Base-by-base conservation (phyloP, 2,329 filamentous ascomycete genomes). In the Domatiomyces globalis region DNA sequence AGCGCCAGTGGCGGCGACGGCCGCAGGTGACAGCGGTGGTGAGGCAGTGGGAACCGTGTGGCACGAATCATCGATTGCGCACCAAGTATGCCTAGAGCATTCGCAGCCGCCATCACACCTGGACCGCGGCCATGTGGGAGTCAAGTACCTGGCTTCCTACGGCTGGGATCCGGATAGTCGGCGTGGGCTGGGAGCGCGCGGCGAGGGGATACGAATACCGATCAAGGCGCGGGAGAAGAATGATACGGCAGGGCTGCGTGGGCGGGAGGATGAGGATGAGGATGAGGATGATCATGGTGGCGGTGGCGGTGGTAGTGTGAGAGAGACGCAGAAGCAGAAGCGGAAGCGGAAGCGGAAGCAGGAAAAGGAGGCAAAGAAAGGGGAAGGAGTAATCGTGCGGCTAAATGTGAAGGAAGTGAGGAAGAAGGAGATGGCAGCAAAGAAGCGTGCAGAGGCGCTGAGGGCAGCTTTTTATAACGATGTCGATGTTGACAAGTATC, bases 401-500 rank as follows among this genome's bases (percentile, higher is more conserved):
- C 65, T 87, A 53, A 83, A 84, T 65, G 83, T 84, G n/a, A 85
- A 83, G 60, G 78, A 84, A 66, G 73, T 83, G 42, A 75, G 79
- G 60, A 80, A 78, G 63, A 67, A 75, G 62, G 79, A 79, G 2
- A 68, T 72, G 44, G 77, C 81, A 56, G 80, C 83, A 52, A 82
- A 73, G 67, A 79, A 70, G 63, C 81, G 73, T 55, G 73, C 75
- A 17, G 78, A 85, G 54, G 79, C 69, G 61, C 65, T 95, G 53
- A 75, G 81, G 57, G 73, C 79, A 59, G 74, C 85, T 68, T 84
- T 95, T 56, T 90, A 85, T 66, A 76, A 78, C 18, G 81, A 78
- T 58, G 77, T 84, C n/a, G 84, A 90, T 58, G 71, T 94, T 50
- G 79, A 88, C 61, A 79, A 75, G 62, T 92, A 94, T 63, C 67